Conservation (phyloP, 148 eudicot genomes). For the Amaranthus hypochondriacus region DNA sequence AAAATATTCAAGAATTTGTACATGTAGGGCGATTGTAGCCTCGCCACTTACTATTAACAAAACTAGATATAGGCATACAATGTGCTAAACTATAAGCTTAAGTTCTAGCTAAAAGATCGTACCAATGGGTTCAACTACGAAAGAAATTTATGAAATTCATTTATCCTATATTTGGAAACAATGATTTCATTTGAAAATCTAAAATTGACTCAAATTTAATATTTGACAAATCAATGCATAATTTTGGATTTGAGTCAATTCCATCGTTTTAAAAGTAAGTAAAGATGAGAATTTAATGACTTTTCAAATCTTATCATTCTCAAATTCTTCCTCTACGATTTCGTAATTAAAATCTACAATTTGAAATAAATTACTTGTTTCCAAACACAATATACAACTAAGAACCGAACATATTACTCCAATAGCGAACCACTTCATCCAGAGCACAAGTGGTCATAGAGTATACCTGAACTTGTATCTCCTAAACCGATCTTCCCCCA, state of each 20-base stretch:
- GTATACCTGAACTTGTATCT: slow-evolving; percentile 66
- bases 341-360: too few relatives aligned
- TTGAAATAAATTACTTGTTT: too few relatives aligned
- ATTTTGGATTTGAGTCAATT: too few relatives aligned
- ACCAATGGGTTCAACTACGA: neutral
- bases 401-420: neutral
- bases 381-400: neutral
- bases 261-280: too few relatives aligned
- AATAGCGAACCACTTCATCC: neutral
- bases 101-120: slow-evolving; percentile 3
- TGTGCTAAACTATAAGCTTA: neutral
- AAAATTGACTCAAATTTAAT: too few relatives aligned
- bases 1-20: neutral
- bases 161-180: neutral
- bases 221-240: too few relatives aligned
- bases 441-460: slow-evolving; percentile 15
- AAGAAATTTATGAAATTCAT: neutral
- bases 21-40: neutral
- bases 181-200: too few relatives aligned
- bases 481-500: slow-evolving; percentile 90
- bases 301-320: too few relatives aligned
- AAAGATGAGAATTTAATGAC: too few relatives aligned
- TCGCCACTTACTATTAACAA: neutral
- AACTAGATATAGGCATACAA: neutral
- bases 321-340: too few relatives aligned